Base-by-base conservation (phyloP, 116 monocot species). In the Trichopus zeylanicus region DNA sequence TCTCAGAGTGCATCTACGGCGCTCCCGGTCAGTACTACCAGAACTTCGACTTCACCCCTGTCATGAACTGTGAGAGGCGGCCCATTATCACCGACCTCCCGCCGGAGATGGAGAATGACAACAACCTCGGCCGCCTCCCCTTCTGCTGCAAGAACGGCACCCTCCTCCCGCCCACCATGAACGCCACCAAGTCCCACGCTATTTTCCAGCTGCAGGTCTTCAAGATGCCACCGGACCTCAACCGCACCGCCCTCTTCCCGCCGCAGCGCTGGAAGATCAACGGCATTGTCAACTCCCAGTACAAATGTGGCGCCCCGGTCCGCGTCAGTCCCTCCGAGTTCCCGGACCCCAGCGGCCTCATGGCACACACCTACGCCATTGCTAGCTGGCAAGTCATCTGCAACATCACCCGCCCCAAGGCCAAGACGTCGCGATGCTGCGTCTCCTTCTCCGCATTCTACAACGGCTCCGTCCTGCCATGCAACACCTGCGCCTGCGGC, bases 401-500 rank as follows among this genome's bases (percentile, higher is more conserved):
- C 80, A 91, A 91, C 75, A 98, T 98, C 15, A 91, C 91, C 2
- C 62, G 73, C 13, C 82, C 80, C 0, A 80, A 87, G 46, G 4
- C 48, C 6, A 72, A 64, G 59, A 19, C 38, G 13, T 70, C 82
- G 0, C 70, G 75, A 20, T 97, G 97, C 67, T 97, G 97, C 61
- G 91, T 97, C 51, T 91, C 97, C 73, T 91, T 79, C 85, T 97
- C 97, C 0, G 81, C 90, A 23, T 97, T 73, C 87, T 97, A 80
- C 80, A 91, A 97, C 60, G 87, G 79, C 51, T 97, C 97, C 0
- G 87, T 79, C 16, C 31, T 97, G n/a, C 91, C 97, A 5, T 97
- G 91, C 80, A 54, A 30, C 58, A 97, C 91, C 0, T 97, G 97
- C 52, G 87, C 97, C 12, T 97, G 97, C 39, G 97, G 97, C 8